A percentile compares a stretch with the other conserved stretches of the same genome.
phyloP scores from a whole-genome alignment of 139 green algal genomes.

The Chlamydomonas asymmetrica region DNA sequence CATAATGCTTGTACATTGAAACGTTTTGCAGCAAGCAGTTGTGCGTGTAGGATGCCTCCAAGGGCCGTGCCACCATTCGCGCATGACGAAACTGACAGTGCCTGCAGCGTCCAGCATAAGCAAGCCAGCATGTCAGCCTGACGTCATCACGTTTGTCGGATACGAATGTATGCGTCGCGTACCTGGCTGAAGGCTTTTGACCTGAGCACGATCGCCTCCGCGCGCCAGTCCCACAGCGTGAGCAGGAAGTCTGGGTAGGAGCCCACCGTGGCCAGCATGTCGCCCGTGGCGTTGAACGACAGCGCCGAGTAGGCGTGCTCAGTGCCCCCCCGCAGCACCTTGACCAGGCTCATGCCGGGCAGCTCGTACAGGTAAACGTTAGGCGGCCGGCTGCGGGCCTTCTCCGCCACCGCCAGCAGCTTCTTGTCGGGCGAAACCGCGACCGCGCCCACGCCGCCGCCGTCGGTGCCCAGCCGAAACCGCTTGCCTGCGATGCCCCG shows the following conservation, averaged over 20 bases:
- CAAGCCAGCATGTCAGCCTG: no score
- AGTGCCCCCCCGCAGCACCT: slow-evolving; percentile 64
- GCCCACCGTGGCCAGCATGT: slow-evolving; percentile 75
- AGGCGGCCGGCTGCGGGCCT: slow-evolving; percentile 39
- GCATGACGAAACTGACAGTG: no score
- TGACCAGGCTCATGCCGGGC: slow-evolving; percentile 49
- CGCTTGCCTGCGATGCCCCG: slow-evolving; percentile 3
- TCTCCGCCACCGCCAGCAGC: slow-evolving; percentile 74
- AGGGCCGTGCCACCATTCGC: no score
- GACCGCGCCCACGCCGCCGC: slow-evolving; percentile 66
- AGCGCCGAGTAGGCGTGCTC: slow-evolving; percentile 65
- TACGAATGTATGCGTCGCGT: no score
- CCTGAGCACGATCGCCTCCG: slow-evolving; percentile 67
- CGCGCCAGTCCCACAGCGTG: slow-evolving; percentile 80
- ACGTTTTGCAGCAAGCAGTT: no score
- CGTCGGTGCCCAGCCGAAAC: slow-evolving; percentile 55
- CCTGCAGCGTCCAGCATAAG: no score
- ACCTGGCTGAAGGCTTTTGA: slow-evolving; percentile 79
- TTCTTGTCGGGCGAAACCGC: slow-evolving; percentile 64
- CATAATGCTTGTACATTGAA: no score
- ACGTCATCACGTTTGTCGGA: no score
- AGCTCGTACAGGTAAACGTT: slow-evolving; percentile 58
- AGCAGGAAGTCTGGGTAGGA: slow-evolving; percentile 79
- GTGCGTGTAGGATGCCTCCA: no score
- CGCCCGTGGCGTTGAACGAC: slow-evolving; percentile 63